Percentiles rank a stretch among this genome's conserved stretches.
phyloP scores from a whole-genome alignment of 768 basidiomycete species.

The Lactifluus volemus region DNA sequence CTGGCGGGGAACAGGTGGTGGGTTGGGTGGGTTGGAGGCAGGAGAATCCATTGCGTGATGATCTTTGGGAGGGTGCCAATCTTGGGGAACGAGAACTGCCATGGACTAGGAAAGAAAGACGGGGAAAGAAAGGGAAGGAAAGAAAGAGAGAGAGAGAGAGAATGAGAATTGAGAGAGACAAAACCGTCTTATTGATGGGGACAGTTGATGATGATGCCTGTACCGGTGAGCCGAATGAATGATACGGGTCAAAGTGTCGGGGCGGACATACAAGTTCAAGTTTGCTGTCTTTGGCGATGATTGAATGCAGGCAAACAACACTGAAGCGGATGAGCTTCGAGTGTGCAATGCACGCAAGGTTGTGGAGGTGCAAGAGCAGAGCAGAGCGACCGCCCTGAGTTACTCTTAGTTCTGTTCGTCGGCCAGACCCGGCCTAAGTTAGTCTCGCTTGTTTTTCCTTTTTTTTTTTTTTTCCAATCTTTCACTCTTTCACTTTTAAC shows the following conservation, averaged over 20 bases:
- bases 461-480: background rate
- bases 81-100: constrained; percentile 72
- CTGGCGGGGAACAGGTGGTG: constrained; percentile 37
- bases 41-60: constrained; percentile 49
- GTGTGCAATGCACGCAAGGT: background rate
- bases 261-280: constrained; percentile 1
- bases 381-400: too few relatives aligned
- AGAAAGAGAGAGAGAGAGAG: background rate
- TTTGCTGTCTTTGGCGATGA: background rate
- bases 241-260: background rate
- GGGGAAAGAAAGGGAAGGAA: background rate
- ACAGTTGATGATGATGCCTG: background rate
- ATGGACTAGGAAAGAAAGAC: constrained; percentile 35
- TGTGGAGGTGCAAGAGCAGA: too few relatives aligned
- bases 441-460: too few relatives aligned
- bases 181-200: background rate
- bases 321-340: background rate
- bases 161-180: background rate
- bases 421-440: background rate
- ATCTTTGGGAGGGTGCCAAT: constrained; percentile 66
- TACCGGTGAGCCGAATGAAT: background rate
- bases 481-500: too few relatives aligned
- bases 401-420: background rate
- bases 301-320: background rate
- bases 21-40: constrained; percentile 30